phyloP scores from a whole-genome alignment of 2,329 filamentous ascomycete species.

The Neoscytalidium dimidiatum region DNA sequence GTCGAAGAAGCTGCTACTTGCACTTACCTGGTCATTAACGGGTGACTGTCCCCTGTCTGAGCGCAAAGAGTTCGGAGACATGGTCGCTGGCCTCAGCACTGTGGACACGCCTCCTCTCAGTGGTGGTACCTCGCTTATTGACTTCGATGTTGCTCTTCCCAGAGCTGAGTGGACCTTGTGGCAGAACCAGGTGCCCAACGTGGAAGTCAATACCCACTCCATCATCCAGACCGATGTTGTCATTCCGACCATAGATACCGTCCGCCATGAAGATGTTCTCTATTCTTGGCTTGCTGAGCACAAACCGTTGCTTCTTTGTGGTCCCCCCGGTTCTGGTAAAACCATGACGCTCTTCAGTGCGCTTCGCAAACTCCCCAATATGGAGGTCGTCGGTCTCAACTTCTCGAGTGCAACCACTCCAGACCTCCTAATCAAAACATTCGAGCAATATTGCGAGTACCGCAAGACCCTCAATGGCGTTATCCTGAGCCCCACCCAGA shows the following conservation, averaged over 20 bases:
- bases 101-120: constrained; percentile 82
- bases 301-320: constrained; percentile 93
- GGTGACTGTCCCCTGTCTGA: constrained; percentile 90
- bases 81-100: constrained; percentile 76
- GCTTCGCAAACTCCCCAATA: constrained; percentile 92
- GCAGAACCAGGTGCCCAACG: constrained; percentile 90
- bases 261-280: constrained; percentile 97
- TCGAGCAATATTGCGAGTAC: constrained; percentile 99
- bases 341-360: constrained; percentile 99
- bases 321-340: constrained; percentile 97
- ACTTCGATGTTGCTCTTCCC: constrained; percentile 88
- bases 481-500: constrained; percentile 92
- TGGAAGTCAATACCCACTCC: constrained; percentile 98
- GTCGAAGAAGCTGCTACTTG: constrained; percentile 90
- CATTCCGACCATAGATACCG: constrained; percentile 95
- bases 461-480: constrained; percentile 97
- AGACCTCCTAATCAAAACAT: constrained; percentile 96
- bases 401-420: constrained; percentile 99
- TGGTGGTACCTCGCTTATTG: constrained; percentile 82
- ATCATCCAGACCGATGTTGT: constrained; percentile 98
- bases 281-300: constrained; percentile 99
- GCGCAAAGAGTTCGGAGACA: constrained; percentile 86
- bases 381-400: constrained; percentile 98
- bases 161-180: constrained; percentile 87
- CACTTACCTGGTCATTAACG: constrained; percentile 91